Evolutionary conservation across 1,284 basidiomycete genomes (phyloP).

Genomic region (Leccinum variabile): DNA sequence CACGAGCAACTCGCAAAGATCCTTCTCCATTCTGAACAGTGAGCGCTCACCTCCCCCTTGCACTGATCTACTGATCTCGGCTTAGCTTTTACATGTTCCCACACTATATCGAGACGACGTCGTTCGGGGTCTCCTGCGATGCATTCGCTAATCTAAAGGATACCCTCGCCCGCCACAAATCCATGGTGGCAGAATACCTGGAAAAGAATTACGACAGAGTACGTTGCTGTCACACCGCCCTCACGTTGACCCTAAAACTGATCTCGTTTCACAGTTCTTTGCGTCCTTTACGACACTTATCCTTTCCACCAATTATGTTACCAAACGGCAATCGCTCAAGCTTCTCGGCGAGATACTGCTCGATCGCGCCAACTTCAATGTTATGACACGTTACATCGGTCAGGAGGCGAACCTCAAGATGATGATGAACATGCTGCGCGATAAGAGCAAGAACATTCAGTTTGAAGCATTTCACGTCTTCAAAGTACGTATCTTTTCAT

Average conservation of each 20-base stretch:
- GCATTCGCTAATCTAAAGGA: slow-evolving; percentile 97
- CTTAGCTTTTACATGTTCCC: slow-evolving; percentile 94
- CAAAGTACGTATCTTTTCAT: slow-evolving; percentile 63
- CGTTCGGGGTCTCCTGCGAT: slow-evolving; percentile 97
- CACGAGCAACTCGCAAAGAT: slow-evolving; percentile 92
- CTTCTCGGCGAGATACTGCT: slow-evolving; percentile 96
- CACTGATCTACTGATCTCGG: slow-evolving; percentile 8
- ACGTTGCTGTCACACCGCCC: slow-evolving; percentile 31
- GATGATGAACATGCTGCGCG: slow-evolving; percentile 99
- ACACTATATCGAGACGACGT: slow-evolving; percentile 95
- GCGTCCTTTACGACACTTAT: slow-evolving; percentile 91
- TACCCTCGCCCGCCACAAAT: slow-evolving; percentile 92
- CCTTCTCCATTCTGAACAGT: slow-evolving; percentile 92
- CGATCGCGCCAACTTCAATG: slow-evolving; percentile 95
- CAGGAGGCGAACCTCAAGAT: slow-evolving; percentile 94
- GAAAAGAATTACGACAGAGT: slow-evolving; percentile 96
- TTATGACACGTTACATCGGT: slow-evolving; percentile 98
- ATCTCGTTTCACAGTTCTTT: slow-evolving; percentile 72
- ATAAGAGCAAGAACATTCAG: slow-evolving; percentile 99
- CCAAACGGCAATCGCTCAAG: slow-evolving; percentile 99
- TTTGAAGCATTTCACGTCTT: slow-evolving; percentile 99
- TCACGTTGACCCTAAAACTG: not conserved
- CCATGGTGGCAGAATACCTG: slow-evolving; percentile 95
- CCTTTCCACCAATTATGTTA: slow-evolving; percentile 94
- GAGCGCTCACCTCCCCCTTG: slow-evolving; percentile 35